Evolutionary conservation across 2,329 filamentous ascomycete genomes (phyloP).

Genomic region (Raffaelea arxii): DNA sequence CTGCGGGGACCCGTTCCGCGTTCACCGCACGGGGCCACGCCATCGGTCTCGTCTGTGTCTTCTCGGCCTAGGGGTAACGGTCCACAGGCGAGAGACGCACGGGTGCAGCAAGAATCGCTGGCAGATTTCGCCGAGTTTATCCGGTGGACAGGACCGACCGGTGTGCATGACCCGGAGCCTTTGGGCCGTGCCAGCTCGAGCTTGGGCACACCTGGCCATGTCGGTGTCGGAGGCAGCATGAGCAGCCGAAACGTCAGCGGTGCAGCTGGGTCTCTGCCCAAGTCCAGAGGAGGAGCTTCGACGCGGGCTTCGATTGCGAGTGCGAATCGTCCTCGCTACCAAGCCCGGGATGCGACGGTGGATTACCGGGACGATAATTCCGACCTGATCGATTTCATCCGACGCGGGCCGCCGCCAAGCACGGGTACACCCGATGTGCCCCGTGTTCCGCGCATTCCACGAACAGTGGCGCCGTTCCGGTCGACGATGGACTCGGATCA

Average conservation of each 20-base stretch:
- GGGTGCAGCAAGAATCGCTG: slow-evolving; percentile 59
- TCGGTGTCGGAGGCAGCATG: slow-evolving; percentile 9
- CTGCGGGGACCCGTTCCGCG: slow-evolving; percentile 10
- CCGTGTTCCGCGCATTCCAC: slow-evolving; percentile 73
- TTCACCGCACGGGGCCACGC: slow-evolving; percentile 18
- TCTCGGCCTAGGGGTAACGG: slow-evolving; percentile 21
- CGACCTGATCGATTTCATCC: slow-evolving; percentile 92
- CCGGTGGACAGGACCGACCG: slow-evolving; percentile 68
- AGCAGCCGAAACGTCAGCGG: slow-evolving; percentile 24
- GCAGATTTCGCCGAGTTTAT: slow-evolving; percentile 86
- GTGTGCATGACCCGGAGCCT: slow-evolving; percentile 7
- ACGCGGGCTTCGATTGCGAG: slow-evolving; percentile 22
- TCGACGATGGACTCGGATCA: slow-evolving; percentile 82
- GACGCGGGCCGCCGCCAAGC: slow-evolving; percentile 60
- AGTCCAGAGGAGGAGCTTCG: slow-evolving; percentile 28
- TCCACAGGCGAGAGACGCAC: slow-evolving; percentile 58
- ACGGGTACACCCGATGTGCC: slow-evolving; percentile 40
- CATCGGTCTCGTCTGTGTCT: slow-evolving; percentile 12
- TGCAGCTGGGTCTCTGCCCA: slow-evolving; percentile 18
- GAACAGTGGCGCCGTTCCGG: slow-evolving; percentile 75
- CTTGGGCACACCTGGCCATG: too few species aligned
- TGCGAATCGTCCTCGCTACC: slow-evolving; percentile 39
- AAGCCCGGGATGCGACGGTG: slow-evolving; percentile 62
- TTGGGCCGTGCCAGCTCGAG: not conserved
- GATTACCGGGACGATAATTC: slow-evolving; percentile 59